A percentile compares a stretch with the other conserved stretches of the same genome.
Evolutionary conservation across 192 early-diverging fungal species (phyloP).

Genomic region (Podila epicladia): DNA sequence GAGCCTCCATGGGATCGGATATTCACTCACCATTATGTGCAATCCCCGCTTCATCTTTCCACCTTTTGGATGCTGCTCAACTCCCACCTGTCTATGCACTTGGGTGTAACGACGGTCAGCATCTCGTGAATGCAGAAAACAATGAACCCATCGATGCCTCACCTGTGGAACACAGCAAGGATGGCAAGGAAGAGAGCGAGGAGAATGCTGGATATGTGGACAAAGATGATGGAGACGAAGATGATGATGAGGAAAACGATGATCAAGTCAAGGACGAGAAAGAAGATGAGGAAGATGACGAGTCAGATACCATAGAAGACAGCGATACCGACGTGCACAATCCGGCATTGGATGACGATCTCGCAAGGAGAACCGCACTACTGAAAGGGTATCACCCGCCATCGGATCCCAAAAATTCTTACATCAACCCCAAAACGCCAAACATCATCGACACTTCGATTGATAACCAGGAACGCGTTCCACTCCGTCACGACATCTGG

Average conservation of each 20-base stretch:
- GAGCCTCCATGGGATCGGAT: background rate
- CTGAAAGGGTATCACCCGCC: background rate
- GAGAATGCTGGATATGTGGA: background rate
- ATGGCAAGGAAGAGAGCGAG: background rate
- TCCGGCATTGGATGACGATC: background rate
- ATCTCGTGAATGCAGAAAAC: background rate
- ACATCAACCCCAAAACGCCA: background rate
- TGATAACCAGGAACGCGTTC: background rate
- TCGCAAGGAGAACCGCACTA: too few relatives aligned
- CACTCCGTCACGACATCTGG: slow-evolving; percentile 14
- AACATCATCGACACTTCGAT: background rate
- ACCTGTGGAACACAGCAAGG: too few relatives aligned
- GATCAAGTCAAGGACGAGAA: background rate
- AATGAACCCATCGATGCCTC: background rate
- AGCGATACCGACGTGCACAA: background rate
- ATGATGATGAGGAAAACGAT: background rate
- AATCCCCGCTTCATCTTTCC: background rate
- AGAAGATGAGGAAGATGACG: background rate
- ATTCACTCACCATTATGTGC: background rate
- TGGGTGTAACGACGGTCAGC: background rate
- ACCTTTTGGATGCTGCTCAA: background rate
- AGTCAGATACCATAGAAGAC: background rate
- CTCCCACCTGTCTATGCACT: slow-evolving; percentile 1
- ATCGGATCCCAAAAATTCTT: background rate
- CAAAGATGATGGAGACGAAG: background rate